Conservation (phyloP, 73 alveolate species). For the Paramecium biaurelia region DNA sequence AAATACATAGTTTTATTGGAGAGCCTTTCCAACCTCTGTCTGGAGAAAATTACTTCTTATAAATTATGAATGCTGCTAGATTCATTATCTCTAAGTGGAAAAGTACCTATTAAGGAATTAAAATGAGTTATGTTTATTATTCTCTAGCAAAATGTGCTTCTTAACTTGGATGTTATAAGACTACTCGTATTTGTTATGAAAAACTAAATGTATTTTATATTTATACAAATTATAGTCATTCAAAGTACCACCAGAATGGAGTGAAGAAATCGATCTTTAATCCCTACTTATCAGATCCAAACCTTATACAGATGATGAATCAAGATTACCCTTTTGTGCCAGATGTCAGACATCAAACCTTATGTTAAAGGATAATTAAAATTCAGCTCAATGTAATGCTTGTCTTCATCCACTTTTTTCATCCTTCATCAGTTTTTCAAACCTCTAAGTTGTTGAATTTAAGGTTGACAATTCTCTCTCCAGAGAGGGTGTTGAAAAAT, state of each 20-base stretch:
- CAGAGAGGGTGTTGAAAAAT: neutral
- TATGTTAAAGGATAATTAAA: neutral
- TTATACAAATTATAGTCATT: neutral
- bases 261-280: conserved; percentile 57
- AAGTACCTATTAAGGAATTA: conserved; percentile 34
- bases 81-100: conserved; percentile 50
- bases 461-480: neutral
- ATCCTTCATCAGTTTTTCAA: conserved; percentile 28
- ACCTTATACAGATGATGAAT: conserved; percentile 22
- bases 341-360: neutral
- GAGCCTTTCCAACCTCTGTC: conserved; percentile 55
- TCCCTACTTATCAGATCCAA: conserved; percentile 35
- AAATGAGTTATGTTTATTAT: conserved; percentile 51
- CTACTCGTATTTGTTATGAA: conserved; percentile 56
- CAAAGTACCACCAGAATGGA: conserved; percentile 63
- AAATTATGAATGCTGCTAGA: conserved; percentile 59
- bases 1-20: conserved; percentile 41
- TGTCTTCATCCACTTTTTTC: conserved; percentile 34
- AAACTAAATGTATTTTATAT: conserved; percentile 11
- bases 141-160: conserved; percentile 33
- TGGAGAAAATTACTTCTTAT: neutral
- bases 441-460: conserved; percentile 30
- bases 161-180: conserved; percentile 1
- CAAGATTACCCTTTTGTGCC: neutral
- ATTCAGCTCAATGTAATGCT: neutral